phyloP scores from a whole-genome alignment of 1,284 basidiomycete genomes.

The Heterobasidion irregulare region DNA sequence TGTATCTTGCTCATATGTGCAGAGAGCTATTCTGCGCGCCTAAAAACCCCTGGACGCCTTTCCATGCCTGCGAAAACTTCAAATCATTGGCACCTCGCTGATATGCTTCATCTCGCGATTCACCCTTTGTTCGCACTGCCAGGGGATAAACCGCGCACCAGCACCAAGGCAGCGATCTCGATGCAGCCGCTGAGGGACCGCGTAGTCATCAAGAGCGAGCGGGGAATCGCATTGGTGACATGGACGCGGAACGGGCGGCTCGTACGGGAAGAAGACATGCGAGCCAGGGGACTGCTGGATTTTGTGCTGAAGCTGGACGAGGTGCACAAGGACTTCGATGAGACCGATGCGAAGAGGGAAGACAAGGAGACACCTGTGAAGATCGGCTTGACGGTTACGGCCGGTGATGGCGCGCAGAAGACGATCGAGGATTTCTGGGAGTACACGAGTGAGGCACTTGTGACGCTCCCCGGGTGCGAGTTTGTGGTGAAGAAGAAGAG shows the following conservation, averaged over 20 bases:
- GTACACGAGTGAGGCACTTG: neutral
- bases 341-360: neutral
- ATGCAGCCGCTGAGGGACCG: neutral
- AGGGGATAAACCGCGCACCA: neutral
- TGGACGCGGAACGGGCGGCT: neutral
- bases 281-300: neutral
- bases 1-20: neutral
- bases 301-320: neutral
- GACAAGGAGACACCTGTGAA: neutral
- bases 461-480: neutral
- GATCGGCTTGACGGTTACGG: neutral
- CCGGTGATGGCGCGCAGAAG: neutral
- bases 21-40: neutral
- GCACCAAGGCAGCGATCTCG: neutral
- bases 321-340: neutral
- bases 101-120: constrained; percentile 1
- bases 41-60: neutral
- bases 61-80: neutral
- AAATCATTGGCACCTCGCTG: constrained; percentile 1
- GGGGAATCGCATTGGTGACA: neutral
- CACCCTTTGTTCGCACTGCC: constrained; percentile 1
- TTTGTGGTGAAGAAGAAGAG: neutral
- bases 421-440: constrained; percentile 1
- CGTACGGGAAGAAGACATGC: neutral
- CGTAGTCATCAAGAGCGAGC: neutral